These are phyloP conservation scores for Coemansia sp. DNA, from an alignment of 192 early-diverging fungal genomes.

Conservation along the genomic window DNA sequence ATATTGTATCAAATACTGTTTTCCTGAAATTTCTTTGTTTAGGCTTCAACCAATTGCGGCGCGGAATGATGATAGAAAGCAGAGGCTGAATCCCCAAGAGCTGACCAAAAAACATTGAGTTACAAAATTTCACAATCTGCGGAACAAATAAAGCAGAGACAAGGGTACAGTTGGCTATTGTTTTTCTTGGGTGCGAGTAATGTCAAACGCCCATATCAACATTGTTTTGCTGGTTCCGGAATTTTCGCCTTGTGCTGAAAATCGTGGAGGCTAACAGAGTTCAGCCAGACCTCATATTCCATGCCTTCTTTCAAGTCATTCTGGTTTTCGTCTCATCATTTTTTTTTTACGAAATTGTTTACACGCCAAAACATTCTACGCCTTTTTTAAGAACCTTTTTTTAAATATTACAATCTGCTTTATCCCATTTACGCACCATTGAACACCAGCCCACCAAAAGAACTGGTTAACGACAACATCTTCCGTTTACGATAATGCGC, in stretches of 20 bases:
- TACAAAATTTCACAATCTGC: too few relatives aligned
- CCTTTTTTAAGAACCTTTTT: neutral
- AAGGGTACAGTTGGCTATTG: neutral
- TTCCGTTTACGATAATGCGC: conserved; percentile 30
- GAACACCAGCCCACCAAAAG: neutral
- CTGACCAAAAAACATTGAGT: neutral
- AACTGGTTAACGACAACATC: neutral
- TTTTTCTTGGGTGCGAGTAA: neutral
- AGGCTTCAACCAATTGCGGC: neutral
- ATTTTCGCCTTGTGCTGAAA: neutral
- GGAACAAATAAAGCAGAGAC: neutral
- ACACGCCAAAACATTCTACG: neutral
- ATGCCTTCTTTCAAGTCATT: neutral
- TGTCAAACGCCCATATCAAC: neutral
- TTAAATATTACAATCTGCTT: neutral
- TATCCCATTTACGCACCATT: neutral
- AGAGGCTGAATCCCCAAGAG: neutral
- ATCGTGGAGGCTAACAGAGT: neutral
- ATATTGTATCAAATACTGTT: neutral
- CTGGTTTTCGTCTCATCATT: too few relatives aligned
- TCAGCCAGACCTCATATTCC: neutral
- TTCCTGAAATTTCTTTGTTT: conserved; percentile 1
- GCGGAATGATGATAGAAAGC: neutral
- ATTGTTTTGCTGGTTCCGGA: neutral
- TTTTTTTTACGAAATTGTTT: neutral